Evolutionary conservation across 805 yeast species (phyloP).

Genomic region (Saturnispora kantuleensis): DNA sequence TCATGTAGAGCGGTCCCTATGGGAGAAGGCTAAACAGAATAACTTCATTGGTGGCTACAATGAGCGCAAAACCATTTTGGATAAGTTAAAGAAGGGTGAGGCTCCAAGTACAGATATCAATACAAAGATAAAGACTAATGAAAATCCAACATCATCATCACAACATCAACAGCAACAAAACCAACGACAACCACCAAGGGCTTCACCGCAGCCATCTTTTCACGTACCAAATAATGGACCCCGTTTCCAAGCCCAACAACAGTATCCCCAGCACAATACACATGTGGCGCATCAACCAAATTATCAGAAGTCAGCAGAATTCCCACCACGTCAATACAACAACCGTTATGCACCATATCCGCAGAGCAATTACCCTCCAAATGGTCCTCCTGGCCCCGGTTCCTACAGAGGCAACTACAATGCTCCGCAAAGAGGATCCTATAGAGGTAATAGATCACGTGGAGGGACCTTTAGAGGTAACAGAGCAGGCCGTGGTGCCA

Average conservation of each 20-base stretch:
- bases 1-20: conserved; percentile 60
- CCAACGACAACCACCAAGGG: too few relatives aligned
- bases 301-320: too few relatives aligned
- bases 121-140: background rate
- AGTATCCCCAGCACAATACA: background rate
- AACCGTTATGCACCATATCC: conserved; percentile 1
- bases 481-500: background rate
- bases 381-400: background rate
- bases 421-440: background rate
- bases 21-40: conserved; percentile 27
- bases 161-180: background rate
- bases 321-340: background rate
- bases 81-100: background rate
- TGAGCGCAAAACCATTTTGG: background rate
- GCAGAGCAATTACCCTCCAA: background rate
- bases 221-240: too few relatives aligned
- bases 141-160: background rate
- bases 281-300: too few relatives aligned
- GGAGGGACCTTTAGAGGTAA: background rate
- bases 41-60: conserved; percentile 11
- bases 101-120: background rate
- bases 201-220: too few relatives aligned
- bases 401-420: background rate
- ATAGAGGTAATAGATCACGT: background rate
- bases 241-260: background rate